Evolutionary conservation across 371 early-diverging fungal species (phyloP), one percentile per base, ranked within the genome.

Genomic region (Mucor indicus): DNA sequence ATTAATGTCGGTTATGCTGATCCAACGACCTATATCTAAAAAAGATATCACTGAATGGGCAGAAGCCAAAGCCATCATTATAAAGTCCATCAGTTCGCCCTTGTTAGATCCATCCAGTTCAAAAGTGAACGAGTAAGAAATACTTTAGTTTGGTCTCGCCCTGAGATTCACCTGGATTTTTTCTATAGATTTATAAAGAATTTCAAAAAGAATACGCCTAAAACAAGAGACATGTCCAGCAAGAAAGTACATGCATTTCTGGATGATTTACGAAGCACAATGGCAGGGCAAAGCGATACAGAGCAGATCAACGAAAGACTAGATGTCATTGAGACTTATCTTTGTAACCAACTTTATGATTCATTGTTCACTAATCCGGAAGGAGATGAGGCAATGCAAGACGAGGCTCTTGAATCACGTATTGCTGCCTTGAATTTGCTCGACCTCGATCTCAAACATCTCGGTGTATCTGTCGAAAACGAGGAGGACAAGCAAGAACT

Each of bases 391-490:
- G 63, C 70, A 1, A 55, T 71, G 55, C 79, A 72, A 25, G 87
- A 85, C 36, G 84, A 84, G 50, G 80, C 77, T 33, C 53, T 85
- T 11, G 82, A 79, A 35, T 83, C 85, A 45, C 79, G 83, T 29
- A 83, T 85, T 29, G 85, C 84, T 2, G 87, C 87, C n/a, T 57
- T 87, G 11, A 84, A 83, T 39, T 49, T 84, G 30, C 58, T 85
- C 11, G 86, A 81, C 15, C 48, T 87, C 22, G 57, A 69, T 7
- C 54, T 84, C 22, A 67, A 62, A 0, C 83, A 87, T 44, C 50
- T 87, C 36, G 86, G 86, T 0, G 74, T 85, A 16, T 55, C 69
- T 5, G 60, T 66, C 16, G 62, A 70, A 33, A 57, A 61, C 1
- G 57, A 64, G n/a, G 72, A 78, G 21, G 54, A 51, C 0, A 65